phyloP scores from a whole-genome alignment of 352 stramenopile genomes.

The Peronospora destructor region DNA sequence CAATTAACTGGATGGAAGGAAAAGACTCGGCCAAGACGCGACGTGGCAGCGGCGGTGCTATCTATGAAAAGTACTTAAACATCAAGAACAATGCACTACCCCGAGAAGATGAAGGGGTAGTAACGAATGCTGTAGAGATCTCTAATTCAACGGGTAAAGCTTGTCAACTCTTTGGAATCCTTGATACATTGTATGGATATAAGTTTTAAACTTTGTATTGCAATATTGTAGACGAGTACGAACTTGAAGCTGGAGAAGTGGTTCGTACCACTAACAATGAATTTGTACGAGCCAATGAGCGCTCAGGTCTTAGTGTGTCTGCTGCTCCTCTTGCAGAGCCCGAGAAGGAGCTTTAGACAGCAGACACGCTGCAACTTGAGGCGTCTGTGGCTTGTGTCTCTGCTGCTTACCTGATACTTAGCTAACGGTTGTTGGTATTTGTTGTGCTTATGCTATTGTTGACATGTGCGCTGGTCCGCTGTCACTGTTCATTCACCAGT shows the following conservation, averaged over 20 bases:
- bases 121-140: constrained; percentile 29
- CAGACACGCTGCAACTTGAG: constrained; percentile 17
- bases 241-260: constrained; percentile 55
- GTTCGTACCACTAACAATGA: constrained; percentile 33
- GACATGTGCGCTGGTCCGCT: constrained; percentile 9
- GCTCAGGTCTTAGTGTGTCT: constrained; percentile 19
- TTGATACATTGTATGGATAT: not conserved
- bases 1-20: constrained; percentile 19
- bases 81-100: constrained; percentile 32
- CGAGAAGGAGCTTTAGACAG: constrained; percentile 12
- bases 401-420: constrained; percentile 21
- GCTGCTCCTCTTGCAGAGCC: constrained; percentile 20
- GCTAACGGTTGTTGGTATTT: constrained; percentile 34
- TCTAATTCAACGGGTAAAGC: constrained; percentile 48
- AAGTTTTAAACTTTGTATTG: not conserved
- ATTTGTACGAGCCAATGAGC: constrained; percentile 23
- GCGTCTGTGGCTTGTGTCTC: constrained; percentile 11
- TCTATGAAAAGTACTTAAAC: constrained; percentile 53
- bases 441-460: constrained; percentile 19
- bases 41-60: constrained; percentile 12
- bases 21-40: constrained; percentile 19
- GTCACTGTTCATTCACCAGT: constrained; percentile 28
- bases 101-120: constrained; percentile 1
- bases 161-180: not conserved
- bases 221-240: constrained; percentile 32